Percentiles rank a stretch among this genome's conserved stretches.
phyloP scores from a whole-genome alignment of 1,284 basidiomycete species.

The Sanghuangporus sanghuang region DNA sequence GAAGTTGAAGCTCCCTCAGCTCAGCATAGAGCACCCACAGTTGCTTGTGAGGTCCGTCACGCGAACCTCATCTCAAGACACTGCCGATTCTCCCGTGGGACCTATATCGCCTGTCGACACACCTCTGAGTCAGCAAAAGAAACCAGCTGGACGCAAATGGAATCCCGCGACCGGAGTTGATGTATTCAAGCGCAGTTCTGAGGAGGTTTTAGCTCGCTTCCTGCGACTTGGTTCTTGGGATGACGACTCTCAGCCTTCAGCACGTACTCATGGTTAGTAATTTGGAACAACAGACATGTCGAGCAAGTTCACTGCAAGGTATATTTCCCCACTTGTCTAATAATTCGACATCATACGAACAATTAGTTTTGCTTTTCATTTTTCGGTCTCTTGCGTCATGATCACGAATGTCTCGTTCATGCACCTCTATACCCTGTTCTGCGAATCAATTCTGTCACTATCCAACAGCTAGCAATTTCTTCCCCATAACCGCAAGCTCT shows the following conservation, averaged over 20 bases:
- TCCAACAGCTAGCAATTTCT: background rate
- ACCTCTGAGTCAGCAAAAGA: conserved; percentile 24
- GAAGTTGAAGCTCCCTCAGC: conserved; percentile 6
- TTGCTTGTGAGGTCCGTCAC: background rate
- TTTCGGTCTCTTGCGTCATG: background rate
- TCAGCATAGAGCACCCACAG: conserved; percentile 15
- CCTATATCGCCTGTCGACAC: conserved; percentile 19
- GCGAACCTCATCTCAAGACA: conserved; percentile 16
- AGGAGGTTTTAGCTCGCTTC: conserved; percentile 76
- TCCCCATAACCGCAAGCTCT: background rate
- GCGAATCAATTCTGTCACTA: background rate
- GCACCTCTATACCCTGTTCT: background rate
- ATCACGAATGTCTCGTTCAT: background rate
- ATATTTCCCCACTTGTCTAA: background rate
- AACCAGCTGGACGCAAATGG: conserved; percentile 53
- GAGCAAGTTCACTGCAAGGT: background rate
- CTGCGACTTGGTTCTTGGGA: conserved; percentile 70
- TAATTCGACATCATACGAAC: background rate
- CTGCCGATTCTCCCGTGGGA: conserved; percentile 16
- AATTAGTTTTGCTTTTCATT: background rate
- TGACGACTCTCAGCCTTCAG: conserved; percentile 25
- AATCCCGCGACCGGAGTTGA: conserved; percentile 78
- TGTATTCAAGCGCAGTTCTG: conserved; percentile 74
- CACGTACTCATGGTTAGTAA: background rate
- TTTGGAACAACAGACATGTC: background rate